phyloP scores from a whole-genome alignment of 257 asterid genomes.

The Solanum rostratum region DNA sequence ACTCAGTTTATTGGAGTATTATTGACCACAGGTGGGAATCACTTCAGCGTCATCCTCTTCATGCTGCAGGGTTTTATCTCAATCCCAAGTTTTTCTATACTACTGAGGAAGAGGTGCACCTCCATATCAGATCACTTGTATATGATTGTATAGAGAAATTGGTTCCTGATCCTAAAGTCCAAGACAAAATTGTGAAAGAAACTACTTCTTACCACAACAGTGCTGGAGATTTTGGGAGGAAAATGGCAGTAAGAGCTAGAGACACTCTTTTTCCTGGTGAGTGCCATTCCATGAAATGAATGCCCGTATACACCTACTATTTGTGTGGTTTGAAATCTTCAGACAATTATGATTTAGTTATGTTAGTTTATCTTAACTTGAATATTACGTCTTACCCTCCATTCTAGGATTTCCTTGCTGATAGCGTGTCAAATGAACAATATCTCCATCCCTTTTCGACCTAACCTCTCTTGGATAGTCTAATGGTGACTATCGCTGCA shows the following conservation, averaged over 20 bases:
- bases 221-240: constrained; percentile 87
- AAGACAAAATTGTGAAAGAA: constrained; percentile 81
- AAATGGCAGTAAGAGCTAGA: constrained; percentile 91
- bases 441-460: not conserved
- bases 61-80: constrained; percentile 85
- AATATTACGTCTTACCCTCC: not conserved
- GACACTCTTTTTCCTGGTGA: constrained; percentile 73
- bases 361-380: not conserved
- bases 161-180: constrained; percentile 63
- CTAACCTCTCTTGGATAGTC: not conserved
- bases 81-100: constrained; percentile 85
- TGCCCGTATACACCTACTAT: not conserved
- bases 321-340: constrained; percentile 4
- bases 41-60: constrained; percentile 76
- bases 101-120: constrained; percentile 67
- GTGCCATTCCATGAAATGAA: constrained; percentile 11
- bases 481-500: not conserved
- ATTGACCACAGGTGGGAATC: constrained; percentile 84
- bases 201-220: constrained; percentile 59
- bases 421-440: not conserved
- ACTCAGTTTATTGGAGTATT: constrained; percentile 65
- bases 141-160: constrained; percentile 83
- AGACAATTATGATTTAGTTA: constrained; percentile 8
- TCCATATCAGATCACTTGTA: constrained; percentile 57
- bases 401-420: not conserved